Conservation (phyloP, 371 early-diverging fungal species). For the Actinomortierella ambigua region DNA sequence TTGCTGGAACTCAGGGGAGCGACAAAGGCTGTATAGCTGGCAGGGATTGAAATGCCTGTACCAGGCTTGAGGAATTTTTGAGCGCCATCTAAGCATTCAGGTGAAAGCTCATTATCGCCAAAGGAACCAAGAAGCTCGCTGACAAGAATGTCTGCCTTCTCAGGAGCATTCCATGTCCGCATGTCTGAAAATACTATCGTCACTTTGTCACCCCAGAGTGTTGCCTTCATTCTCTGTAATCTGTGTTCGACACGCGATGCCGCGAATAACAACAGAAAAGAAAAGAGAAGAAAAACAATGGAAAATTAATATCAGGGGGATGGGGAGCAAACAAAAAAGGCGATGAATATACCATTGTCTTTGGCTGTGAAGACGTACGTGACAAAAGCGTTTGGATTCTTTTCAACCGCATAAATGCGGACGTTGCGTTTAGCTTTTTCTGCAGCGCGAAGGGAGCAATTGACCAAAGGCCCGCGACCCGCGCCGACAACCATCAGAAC, state of each 20-base stretch:
- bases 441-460: conserved; percentile 82
- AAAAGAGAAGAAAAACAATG: neutral
- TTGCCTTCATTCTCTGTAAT: conserved; percentile 74
- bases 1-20: conserved; percentile 89
- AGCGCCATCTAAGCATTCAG: conserved; percentile 95
- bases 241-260: conserved; percentile 40
- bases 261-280: neutral
- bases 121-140: conserved; percentile 93
- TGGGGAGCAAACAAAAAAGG: neutral
- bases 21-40: conserved; percentile 78
- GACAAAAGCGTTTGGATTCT: conserved; percentile 94
- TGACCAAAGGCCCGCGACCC: conserved; percentile 82
- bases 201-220: conserved; percentile 84
- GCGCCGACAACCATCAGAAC: conserved; percentile 91
- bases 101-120: conserved; percentile 97
- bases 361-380: conserved; percentile 55
- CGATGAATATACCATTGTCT: neutral
- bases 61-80: conserved; percentile 80
- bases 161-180: conserved; percentile 83
- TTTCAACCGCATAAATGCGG: conserved; percentile 86
- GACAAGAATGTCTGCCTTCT: conserved; percentile 87
- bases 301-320: too few relatives aligned
- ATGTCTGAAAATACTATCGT: conserved; percentile 88
- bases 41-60: conserved; percentile 89
- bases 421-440: conserved; percentile 68